These are phyloP conservation scores for Fusarium anguioides DNA, from an alignment of 2,329 filamentous ascomycete species.

Conservation along the genomic window DNA sequence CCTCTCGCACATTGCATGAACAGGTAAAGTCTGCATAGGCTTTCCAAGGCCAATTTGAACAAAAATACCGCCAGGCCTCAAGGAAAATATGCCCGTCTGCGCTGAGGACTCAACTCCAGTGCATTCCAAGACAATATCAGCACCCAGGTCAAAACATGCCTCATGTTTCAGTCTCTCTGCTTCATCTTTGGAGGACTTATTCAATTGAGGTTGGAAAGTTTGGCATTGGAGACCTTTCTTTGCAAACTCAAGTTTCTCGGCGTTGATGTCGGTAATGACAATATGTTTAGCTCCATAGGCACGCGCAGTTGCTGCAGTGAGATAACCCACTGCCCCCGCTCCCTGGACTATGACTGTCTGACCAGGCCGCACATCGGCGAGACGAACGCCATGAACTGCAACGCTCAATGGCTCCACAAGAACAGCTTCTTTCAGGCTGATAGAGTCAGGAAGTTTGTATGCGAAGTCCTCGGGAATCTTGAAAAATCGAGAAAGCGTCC, in stretches of 20 bases:
- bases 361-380: slow-evolving; percentile 77
- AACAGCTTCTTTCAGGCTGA: slow-evolving; percentile 86
- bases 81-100: slow-evolving; percentile 17
- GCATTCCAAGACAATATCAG: slow-evolving; percentile 56
- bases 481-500: slow-evolving; percentile 90
- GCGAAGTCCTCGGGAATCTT: slow-evolving; percentile 86
- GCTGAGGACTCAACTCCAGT: slow-evolving; percentile 34
- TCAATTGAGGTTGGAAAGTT: neutral
- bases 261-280: slow-evolving; percentile 35
- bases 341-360: slow-evolving; percentile 87
- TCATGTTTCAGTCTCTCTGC: slow-evolving; percentile 14
- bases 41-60: slow-evolving; percentile 37
- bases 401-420: slow-evolving; percentile 88
- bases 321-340: slow-evolving; percentile 85
- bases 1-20: slow-evolving; percentile 87
- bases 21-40: slow-evolving; percentile 51
- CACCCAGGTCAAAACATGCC: slow-evolving; percentile 73
- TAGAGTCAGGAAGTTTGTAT: slow-evolving; percentile 82
- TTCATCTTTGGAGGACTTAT: slow-evolving; percentile 15
- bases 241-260: slow-evolving; percentile 35
- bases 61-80: slow-evolving; percentile 23
- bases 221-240: slow-evolving; percentile 15
- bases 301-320: slow-evolving; percentile 85
- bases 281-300: slow-evolving; percentile 79
- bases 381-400: slow-evolving; percentile 83